These are phyloP conservation scores for Sequoia sempervirens DNA, from an alignment of 75 land plant genomes.

Conservation along the genomic window DNA sequence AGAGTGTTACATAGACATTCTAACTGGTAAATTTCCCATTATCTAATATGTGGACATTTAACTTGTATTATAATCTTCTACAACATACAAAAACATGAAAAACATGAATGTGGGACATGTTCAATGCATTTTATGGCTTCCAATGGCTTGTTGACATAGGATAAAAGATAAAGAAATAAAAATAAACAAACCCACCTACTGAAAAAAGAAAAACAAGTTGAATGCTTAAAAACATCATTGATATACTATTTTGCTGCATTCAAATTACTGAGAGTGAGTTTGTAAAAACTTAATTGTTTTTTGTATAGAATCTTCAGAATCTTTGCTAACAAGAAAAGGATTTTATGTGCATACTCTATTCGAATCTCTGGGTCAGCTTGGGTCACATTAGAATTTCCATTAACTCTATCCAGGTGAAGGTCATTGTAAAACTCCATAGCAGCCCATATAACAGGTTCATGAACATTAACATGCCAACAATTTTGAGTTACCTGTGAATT, in stretches of 20 bases:
- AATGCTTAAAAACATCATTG: not conserved
- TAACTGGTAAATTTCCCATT: not conserved
- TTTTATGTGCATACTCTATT: constrained; percentile 57
- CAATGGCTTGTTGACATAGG: not conserved
- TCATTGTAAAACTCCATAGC: constrained; percentile 65
- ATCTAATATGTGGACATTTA: not conserved
- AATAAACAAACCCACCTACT: not conserved
- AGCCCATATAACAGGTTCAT: constrained; percentile 97
- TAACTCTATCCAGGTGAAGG: constrained; percentile 59
- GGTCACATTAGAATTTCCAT: constrained; percentile 49
- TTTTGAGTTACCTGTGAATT: constrained; percentile 66
- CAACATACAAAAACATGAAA: too few relatives aligned
- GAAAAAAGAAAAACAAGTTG: not conserved
- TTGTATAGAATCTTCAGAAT: not conserved
- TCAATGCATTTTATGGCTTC: not conserved
- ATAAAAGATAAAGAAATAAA: not conserved
- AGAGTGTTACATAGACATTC: too few relatives aligned
- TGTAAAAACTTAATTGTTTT: not conserved
- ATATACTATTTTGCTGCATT: not conserved
- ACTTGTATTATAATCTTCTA: too few relatives aligned
- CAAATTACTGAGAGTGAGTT: not conserved
- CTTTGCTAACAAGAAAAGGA: not conserved
- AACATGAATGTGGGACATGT: not conserved
- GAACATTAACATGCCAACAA: constrained; percentile 74
- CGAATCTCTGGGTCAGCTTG: constrained; percentile 93